Percentiles rank a stretch among this genome's conserved stretches.
Conservation (phyloP, 371 early-diverging fungal species). For the Mucor irregularis region DNA sequence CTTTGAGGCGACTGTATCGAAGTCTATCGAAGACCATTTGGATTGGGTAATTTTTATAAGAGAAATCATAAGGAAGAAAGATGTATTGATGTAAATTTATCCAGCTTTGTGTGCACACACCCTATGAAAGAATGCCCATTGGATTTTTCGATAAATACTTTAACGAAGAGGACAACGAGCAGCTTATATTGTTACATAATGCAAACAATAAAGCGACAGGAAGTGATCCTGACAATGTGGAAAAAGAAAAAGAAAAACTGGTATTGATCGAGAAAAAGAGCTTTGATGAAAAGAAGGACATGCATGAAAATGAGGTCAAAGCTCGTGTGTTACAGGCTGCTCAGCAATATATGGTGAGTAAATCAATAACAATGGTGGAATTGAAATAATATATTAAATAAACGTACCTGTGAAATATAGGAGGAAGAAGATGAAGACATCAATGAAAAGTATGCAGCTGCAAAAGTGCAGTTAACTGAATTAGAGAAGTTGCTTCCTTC, state of each 20-base stretch:
- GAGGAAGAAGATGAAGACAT: slow-evolving; percentile 34
- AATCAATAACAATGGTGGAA: no score
- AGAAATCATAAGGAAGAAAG: neutral
- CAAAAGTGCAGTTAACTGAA: slow-evolving; percentile 21
- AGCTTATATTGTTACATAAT: slow-evolving; percentile 1
- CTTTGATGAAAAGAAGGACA: neutral
- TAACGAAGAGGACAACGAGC: slow-evolving; percentile 32
- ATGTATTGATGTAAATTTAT: neutral
- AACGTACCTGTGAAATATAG: no score
- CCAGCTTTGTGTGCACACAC: slow-evolving; percentile 56
- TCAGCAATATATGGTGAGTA: slow-evolving; percentile 21
- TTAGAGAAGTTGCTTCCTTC: slow-evolving; percentile 28
- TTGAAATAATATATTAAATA: no score
- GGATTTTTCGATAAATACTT: slow-evolving; percentile 62
- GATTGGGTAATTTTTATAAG: slow-evolving; percentile 54
- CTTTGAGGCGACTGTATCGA: slow-evolving; percentile 43
- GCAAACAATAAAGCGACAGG: neutral
- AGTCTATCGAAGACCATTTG: slow-evolving; percentile 49
- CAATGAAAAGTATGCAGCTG: slow-evolving; percentile 34
- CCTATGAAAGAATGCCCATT: slow-evolving; percentile 58
- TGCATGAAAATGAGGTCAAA: slow-evolving; percentile 24
- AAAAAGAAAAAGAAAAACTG: slow-evolving; percentile 2
- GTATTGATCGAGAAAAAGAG: neutral
- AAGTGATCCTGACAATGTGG: neutral
- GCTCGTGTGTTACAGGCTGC: slow-evolving; percentile 35